Evolutionary conservation across 2,329 filamentous ascomycete genomes (phyloP).

Genomic region (Microsporum canis): DNA sequence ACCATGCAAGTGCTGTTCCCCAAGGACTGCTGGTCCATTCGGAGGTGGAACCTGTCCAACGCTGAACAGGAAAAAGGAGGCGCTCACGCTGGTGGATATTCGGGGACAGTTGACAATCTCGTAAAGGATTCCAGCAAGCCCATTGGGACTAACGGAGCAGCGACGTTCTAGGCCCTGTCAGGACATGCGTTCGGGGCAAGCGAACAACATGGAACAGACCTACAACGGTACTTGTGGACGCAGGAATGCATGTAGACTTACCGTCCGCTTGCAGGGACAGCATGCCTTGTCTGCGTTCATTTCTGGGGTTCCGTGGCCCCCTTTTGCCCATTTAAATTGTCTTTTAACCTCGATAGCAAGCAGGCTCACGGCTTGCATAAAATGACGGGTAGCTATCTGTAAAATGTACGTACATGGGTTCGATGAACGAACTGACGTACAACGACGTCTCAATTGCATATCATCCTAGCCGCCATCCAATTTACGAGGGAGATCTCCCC

Average conservation of each 20-base stretch:
- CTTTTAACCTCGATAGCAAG: not conserved
- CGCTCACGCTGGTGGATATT: not conserved
- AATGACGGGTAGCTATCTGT: not conserved
- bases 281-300: not conserved
- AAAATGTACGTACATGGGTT: not conserved
- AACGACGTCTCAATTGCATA: conserved; percentile 1
- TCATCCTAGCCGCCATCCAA: not conserved
- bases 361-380: not conserved
- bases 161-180: not conserved
- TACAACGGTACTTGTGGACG: not conserved
- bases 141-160: not conserved
- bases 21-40: not conserved
- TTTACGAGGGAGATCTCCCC: not conserved
- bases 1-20: conserved; percentile 1
- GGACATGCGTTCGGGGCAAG: conserved; percentile 3
- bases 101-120: not conserved
- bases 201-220: conserved; percentile 1
- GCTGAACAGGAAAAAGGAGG: not conserved
- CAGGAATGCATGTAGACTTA: not conserved
- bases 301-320: not conserved
- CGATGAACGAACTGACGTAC: not conserved
- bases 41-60: not conserved
- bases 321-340: not conserved
- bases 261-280: not conserved
- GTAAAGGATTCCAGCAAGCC: not conserved